Conservation (phyloP, 257 asterid species). For the Striga asiatica region DNA sequence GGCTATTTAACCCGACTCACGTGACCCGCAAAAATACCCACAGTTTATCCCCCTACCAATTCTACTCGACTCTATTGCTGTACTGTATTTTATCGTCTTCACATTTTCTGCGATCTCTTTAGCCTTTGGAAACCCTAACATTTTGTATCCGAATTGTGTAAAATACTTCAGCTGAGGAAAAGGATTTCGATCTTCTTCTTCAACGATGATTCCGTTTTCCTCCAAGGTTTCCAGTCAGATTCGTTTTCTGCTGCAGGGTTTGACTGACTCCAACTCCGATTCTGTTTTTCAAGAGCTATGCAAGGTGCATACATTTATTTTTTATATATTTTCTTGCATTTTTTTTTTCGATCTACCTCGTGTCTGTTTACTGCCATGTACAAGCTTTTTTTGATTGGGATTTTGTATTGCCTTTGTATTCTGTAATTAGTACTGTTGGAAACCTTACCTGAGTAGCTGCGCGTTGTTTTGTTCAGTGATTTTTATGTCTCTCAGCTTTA, state of each 20-base stretch:
- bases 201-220: constrained; percentile 56
- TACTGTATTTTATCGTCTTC: background rate
- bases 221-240: constrained; percentile 51
- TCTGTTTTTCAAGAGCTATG: constrained; percentile 56
- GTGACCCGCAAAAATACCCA: background rate
- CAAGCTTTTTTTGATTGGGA: too few relatives aligned
- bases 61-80: constrained; percentile 15
- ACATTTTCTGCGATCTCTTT: constrained; percentile 6
- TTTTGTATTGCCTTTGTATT: too few relatives aligned
- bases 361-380: too few relatives aligned
- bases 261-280: constrained; percentile 73
- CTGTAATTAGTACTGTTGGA: background rate
- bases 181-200: constrained; percentile 1
- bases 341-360: background rate
- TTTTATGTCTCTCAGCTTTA: background rate
- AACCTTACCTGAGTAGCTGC: too few relatives aligned
- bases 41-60: background rate
- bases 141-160: constrained; percentile 5
- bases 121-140: constrained; percentile 27
- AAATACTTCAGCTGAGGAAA: background rate
- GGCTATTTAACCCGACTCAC: background rate
- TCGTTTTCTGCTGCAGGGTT: constrained; percentile 55
- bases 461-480: background rate
- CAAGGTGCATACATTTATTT: constrained; percentile 32
- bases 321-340: background rate